Percentiles rank a stretch among this genome's conserved stretches.
Conservation (phyloP, 768 basidiomycete species). For the Gelatoporia subvermispora region DNA sequence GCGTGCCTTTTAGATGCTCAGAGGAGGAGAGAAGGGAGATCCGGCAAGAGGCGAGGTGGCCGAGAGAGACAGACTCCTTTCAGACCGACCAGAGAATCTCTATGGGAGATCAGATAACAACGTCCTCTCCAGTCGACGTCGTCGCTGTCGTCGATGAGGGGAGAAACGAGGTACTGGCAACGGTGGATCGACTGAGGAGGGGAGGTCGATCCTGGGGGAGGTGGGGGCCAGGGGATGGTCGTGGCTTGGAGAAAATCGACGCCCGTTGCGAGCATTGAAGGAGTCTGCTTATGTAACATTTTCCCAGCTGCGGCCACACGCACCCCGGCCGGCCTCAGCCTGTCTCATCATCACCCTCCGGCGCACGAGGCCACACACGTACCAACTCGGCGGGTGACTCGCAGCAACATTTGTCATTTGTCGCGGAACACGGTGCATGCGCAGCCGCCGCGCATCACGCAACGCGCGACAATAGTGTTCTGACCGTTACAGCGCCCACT, state of each 20-base stretch:
- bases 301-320: constrained; percentile 3
- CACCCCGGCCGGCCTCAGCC: constrained; percentile 4
- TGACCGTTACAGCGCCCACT: no score
- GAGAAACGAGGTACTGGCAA: constrained; percentile 30
- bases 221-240: constrained; percentile 28
- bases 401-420: no score
- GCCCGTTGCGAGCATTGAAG: constrained; percentile 14
- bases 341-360: not conserved
- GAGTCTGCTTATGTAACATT: constrained; percentile 20
- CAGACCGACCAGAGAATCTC: constrained; percentile 23
- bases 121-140: constrained; percentile 32
- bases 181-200: constrained; percentile 37
- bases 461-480: no score
- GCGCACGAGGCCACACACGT: not conserved
- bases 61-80: constrained; percentile 18
- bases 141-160: constrained; percentile 39
- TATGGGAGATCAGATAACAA: constrained; percentile 17
- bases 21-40: constrained; percentile 14
- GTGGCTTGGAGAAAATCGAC: constrained; percentile 21
- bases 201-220: constrained; percentile 36
- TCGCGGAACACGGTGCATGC: no score
- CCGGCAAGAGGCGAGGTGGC: constrained; percentile 14
- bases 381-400: not conserved
- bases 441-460: no score
- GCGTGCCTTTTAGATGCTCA: constrained; percentile 73